Evolutionary conservation across 1,284 basidiomycete species (phyloP), one percentile per base, ranked within the genome.

Genomic region (Malassezia pachydermatis): DNA sequence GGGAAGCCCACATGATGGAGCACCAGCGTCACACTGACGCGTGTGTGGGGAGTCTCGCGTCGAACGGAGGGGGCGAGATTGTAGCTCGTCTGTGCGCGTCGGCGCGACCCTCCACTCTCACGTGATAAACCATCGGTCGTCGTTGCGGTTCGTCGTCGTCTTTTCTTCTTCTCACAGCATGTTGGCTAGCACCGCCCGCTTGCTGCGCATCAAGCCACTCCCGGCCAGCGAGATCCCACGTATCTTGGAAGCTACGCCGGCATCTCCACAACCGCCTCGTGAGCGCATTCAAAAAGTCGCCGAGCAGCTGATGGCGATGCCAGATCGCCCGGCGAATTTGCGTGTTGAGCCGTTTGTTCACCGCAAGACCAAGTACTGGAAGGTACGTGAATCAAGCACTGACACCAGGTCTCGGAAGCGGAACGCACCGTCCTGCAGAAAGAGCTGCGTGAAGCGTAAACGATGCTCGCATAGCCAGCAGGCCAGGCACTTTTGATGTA

Each of bases 1-100:
- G 79, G 58, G 84, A 80, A 70, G 86, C 84, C 80, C 86, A 84
- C 65, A 62, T 65, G 17, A 4, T 45, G 37, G 35, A 19, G 36
- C 32, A 10, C 24, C 30, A 16, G 24, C 7, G 35, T 19, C n/a
- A n/a, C n/a, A n/a, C n/a, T n/a, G n/a, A n/a, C n/a, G n/a, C n/a
- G n/a, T n/a, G n/a, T n/a, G n/a, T n/a, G n/a, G n/a, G n/a, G n/a
- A n/a, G n/a, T n/a, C n/a, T n/a, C n/a, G n/a, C n/a, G n/a, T n/a
- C n/a, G n/a, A n/a, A n/a, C n/a, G n/a, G n/a, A n/a, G n/a, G n/a
- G n/a, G n/a, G n/a, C n/a, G n/a, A n/a, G n/a, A n/a, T n/a, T n/a
- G n/a, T n/a, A n/a, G 20, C 19, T 30, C 36, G 30, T 38, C 17
- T 41, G 25, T 42, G 17, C 41, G 29, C 41, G 30, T 17, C 38